These are phyloP conservation scores for Symbiodinium pilosum DNA, from an alignment of 73 alveolate genomes.

Conservation along the genomic window DNA sequence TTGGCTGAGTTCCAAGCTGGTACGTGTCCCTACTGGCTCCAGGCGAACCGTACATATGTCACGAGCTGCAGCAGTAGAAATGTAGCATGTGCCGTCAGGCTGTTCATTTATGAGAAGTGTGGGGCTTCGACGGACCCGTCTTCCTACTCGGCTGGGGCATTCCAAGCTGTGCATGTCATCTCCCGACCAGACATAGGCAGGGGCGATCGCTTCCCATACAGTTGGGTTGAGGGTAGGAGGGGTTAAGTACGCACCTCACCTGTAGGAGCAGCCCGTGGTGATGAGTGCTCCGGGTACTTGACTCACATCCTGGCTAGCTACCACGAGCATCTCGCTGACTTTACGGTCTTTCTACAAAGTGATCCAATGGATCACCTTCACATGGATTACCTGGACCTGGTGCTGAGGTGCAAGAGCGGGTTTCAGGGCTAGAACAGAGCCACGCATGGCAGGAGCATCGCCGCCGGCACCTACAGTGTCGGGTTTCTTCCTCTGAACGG, in stretches of 20 bases:
- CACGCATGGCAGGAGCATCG: conserved; percentile 44
- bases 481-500: conserved; percentile 85
- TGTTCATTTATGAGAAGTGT: conserved; percentile 72
- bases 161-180: background rate
- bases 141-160: background rate
- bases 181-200: conserved; percentile 28
- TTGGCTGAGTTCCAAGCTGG: conserved; percentile 25
- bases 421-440: background rate
- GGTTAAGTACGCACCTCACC: too few species aligned
- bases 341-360: conserved; percentile 67
- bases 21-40: conserved; percentile 43
- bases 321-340: conserved; percentile 54
- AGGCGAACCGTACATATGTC: background rate
- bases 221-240: too few species aligned
- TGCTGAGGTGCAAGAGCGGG: background rate
- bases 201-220: background rate
- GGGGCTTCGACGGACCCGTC: conserved; percentile 21
- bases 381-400: conserved; percentile 54
- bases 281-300: conserved; percentile 86
- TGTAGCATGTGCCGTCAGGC: conserved; percentile 39
- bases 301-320: conserved; percentile 62
- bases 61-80: background rate
- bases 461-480: conserved; percentile 69
- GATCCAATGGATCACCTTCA: conserved; percentile 90
- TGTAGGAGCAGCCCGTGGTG: conserved; percentile 84